These are phyloP conservation scores for Alternaria viburni DNA, from an alignment of 2,329 filamentous ascomycete genomes.

Conservation along the genomic window DNA sequence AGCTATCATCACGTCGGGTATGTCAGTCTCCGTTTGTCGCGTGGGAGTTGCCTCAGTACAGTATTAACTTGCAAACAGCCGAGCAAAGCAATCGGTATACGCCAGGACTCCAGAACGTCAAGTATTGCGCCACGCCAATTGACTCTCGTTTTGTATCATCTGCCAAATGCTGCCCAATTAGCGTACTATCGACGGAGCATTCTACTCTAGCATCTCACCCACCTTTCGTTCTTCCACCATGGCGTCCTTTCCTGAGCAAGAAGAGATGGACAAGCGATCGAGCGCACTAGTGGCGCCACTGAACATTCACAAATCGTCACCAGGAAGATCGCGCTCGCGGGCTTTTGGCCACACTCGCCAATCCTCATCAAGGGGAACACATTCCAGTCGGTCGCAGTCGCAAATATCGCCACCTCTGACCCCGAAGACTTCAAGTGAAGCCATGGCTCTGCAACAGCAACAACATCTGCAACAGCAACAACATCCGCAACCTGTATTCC, in stretches of 20 bases:
- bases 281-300: constrained; percentile 46
- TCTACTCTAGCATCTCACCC: not conserved
- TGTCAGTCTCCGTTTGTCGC: constrained; percentile 35
- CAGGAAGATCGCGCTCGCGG: constrained; percentile 35
- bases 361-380: constrained; percentile 40
- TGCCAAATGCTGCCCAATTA: constrained; percentile 42
- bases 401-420: constrained; percentile 81
- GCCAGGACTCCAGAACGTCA: constrained; percentile 8
- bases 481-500: constrained; percentile 71
- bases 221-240: constrained; percentile 23
- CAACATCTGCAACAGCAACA: constrained; percentile 57
- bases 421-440: constrained; percentile 71
- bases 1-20: constrained; percentile 31
- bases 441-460: constrained; percentile 55
- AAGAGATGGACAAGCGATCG: constrained; percentile 41
- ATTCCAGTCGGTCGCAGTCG: constrained; percentile 39
- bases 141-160: not conserved
- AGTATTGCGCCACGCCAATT: constrained; percentile 1
- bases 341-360: constrained; percentile 36
- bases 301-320: constrained; percentile 45
- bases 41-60: constrained; percentile 35
- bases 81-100: constrained; percentile 17
- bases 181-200: constrained; percentile 17
- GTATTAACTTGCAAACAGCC: constrained; percentile 30
- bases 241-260: constrained; percentile 34